These are phyloP conservation scores for Monilinia fructigena DNA, from an alignment of 2,329 filamentous ascomycete genomes.

Conservation along the genomic window DNA sequence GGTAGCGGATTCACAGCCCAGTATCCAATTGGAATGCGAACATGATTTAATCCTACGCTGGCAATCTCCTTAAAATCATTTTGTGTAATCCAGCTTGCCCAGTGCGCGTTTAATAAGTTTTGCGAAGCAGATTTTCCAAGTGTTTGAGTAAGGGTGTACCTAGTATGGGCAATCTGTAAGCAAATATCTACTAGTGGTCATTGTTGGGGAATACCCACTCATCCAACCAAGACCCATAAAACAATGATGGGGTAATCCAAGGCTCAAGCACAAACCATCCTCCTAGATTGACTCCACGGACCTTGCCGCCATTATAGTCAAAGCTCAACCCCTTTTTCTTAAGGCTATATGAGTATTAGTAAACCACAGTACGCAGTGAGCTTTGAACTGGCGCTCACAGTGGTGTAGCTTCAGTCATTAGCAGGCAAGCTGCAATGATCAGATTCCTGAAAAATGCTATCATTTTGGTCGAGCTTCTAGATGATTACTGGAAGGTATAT, in stretches of 20 bases:
- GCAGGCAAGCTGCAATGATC: slow-evolving; percentile 26
- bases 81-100: slow-evolving; percentile 54
- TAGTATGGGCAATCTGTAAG: neutral
- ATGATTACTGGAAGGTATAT: neutral
- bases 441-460: slow-evolving; percentile 28
- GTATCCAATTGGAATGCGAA: slow-evolving; percentile 65
- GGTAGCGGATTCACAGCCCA: slow-evolving; percentile 57
- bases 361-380: neutral
- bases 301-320: slow-evolving; percentile 52
- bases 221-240: slow-evolving; percentile 41
- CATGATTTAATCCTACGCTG: slow-evolving; percentile 55
- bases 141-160: slow-evolving; percentile 42
- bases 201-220: slow-evolving; percentile 37
- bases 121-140: slow-evolving; percentile 49
- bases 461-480: slow-evolving; percentile 9
- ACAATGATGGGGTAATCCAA: slow-evolving; percentile 59
- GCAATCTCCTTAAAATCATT: slow-evolving; percentile 46
- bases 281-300: slow-evolving; percentile 64
- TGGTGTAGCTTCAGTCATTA: slow-evolving; percentile 28
- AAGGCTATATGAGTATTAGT: slow-evolving; percentile 24
- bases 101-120: slow-evolving; percentile 52
- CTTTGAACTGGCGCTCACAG: slow-evolving; percentile 26
- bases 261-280: slow-evolving; percentile 45
- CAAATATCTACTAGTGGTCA: neutral
- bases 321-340: slow-evolving; percentile 44